These are phyloP conservation scores for Yamadazyma sp. DNA, from an alignment of 805 yeast species.

Conservation along the genomic window DNA sequence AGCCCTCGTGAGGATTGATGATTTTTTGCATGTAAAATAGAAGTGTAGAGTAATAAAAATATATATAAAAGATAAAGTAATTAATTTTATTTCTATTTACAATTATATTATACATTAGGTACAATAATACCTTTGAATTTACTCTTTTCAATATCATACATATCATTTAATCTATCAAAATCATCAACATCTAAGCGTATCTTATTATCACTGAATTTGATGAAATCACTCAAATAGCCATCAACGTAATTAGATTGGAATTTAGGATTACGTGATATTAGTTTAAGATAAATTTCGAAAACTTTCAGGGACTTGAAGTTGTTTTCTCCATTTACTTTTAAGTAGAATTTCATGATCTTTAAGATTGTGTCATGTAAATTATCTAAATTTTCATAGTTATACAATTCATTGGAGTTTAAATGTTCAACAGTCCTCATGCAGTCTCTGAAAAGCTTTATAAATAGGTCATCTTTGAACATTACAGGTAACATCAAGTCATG, in stretches of 20 bases:
- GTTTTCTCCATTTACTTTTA: conserved; percentile 4
- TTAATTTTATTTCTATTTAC: neutral
- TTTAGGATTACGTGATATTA: conserved; percentile 6
- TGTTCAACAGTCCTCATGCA: conserved; percentile 8
- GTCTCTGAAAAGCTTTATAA: conserved; percentile 9
- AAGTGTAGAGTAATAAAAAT: neutral
- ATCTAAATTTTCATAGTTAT: conserved; percentile 5
- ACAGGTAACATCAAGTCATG: conserved; percentile 8
- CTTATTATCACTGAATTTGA: neutral
- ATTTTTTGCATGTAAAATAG: neutral
- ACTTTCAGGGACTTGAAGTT: conserved; percentile 3
- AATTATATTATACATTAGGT: neutral
- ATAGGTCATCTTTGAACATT: conserved; percentile 15
- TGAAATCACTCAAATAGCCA: conserved; percentile 1
- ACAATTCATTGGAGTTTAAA: neutral
- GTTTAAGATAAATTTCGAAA: conserved; percentile 6
- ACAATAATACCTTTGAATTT: conserved; percentile 1
- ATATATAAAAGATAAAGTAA: neutral
- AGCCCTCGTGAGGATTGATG: conserved; percentile 27
- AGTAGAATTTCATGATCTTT: conserved; percentile 10
- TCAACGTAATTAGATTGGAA: conserved; percentile 6
- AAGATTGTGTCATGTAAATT: conserved; percentile 5
- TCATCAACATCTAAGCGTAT: conserved; percentile 6
- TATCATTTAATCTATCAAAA: conserved; percentile 3
- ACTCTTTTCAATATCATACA: conserved; percentile 5